Conservation (phyloP, 2,329 filamentous ascomycete genomes). For the Trichoderma lentiforme region DNA sequence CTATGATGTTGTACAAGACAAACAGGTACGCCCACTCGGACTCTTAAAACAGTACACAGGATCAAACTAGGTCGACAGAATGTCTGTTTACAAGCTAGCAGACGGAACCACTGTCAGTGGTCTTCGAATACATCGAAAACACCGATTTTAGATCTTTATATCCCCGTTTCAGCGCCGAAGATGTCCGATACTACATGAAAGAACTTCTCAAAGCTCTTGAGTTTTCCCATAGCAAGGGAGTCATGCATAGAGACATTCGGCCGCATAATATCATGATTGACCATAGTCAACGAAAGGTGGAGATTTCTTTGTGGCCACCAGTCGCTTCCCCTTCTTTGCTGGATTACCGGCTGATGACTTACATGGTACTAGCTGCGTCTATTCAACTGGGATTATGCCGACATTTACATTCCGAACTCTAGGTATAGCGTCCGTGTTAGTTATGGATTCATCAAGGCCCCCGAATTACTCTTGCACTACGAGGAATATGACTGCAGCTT, state of each 20-base stretch:
- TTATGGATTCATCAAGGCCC: slow-evolving; percentile 96
- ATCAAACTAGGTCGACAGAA: background rate
- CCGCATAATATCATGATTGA: slow-evolving; percentile 99
- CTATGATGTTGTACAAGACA: slow-evolving; percentile 91
- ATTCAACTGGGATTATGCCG: slow-evolving; percentile 97
- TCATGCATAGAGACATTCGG: slow-evolving; percentile 99
- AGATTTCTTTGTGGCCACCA: background rate
- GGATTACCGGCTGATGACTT: background rate
- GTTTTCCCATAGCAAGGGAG: slow-evolving; percentile 98
- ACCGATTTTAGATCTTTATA: slow-evolving; percentile 97
- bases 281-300: slow-evolving; percentile 92
- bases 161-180: slow-evolving; percentile 93
- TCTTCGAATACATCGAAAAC: slow-evolving; percentile 98
- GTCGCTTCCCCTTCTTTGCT: background rate
- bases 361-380: slow-evolving; percentile 66
- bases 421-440: slow-evolving; percentile 98
- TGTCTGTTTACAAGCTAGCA: slow-evolving; percentile 38
- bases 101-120: slow-evolving; percentile 96
- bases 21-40: slow-evolving; percentile 57
- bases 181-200: slow-evolving; percentile 95
- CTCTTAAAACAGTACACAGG: background rate
- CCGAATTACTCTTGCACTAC: slow-evolving; percentile 93
- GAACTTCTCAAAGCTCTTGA: slow-evolving; percentile 96
- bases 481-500: slow-evolving; percentile 99
- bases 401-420: slow-evolving; percentile 96